Conservation (phyloP, 1,139 yeast genomes). For the Yamadazyma siamensis region DNA sequence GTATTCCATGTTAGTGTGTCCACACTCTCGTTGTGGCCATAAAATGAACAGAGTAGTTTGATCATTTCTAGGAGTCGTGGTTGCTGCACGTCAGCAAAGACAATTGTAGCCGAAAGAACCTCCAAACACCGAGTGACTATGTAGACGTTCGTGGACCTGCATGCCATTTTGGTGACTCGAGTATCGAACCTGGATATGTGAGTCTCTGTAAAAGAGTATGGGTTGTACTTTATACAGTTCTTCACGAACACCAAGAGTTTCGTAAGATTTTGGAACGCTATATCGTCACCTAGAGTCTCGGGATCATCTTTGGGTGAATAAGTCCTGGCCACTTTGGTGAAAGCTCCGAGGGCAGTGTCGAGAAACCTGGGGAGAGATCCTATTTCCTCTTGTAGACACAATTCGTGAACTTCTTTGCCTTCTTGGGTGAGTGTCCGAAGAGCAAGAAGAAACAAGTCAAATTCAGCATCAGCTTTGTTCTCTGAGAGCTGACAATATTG, state of each 20-base stretch:
- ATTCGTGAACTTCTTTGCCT: slow-evolving; percentile 61
- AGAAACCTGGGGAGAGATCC: slow-evolving; percentile 36
- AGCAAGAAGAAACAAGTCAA: slow-evolving; percentile 53
- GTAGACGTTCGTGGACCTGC: slow-evolving; percentile 35
- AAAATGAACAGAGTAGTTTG: slow-evolving; percentile 40
- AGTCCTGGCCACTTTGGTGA: slow-evolving; percentile 12
- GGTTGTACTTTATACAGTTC: slow-evolving; percentile 49
- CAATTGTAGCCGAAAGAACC: slow-evolving; percentile 43
- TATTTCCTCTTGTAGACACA: slow-evolving; percentile 45
- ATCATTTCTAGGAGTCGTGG: slow-evolving; percentile 34
- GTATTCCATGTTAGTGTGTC: slow-evolving; percentile 37
- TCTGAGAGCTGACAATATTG: slow-evolving; percentile 34
- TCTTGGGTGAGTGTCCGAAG: slow-evolving; percentile 52
- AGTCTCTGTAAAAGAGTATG: slow-evolving; percentile 40
- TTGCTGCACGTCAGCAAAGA: slow-evolving; percentile 48
- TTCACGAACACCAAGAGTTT: slow-evolving; percentile 35
- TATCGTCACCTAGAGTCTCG: slow-evolving; percentile 10
- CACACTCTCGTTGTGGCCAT: slow-evolving; percentile 36
- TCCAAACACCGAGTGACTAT: slow-evolving; percentile 44
- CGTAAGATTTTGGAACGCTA: slow-evolving; percentile 13
- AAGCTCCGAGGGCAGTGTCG: slow-evolving; percentile 11
- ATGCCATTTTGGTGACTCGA: slow-evolving; percentile 37
- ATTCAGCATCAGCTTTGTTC: slow-evolving; percentile 43
- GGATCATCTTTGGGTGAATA: slow-evolving; percentile 6
- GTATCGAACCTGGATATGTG: slow-evolving; percentile 33